Percentiles rank a stretch among this genome's conserved stretches.
These are phyloP conservation scores for Lentinus brumalis DNA, from an alignment of 768 basidiomycete genomes.

Conservation along the genomic window DNA sequence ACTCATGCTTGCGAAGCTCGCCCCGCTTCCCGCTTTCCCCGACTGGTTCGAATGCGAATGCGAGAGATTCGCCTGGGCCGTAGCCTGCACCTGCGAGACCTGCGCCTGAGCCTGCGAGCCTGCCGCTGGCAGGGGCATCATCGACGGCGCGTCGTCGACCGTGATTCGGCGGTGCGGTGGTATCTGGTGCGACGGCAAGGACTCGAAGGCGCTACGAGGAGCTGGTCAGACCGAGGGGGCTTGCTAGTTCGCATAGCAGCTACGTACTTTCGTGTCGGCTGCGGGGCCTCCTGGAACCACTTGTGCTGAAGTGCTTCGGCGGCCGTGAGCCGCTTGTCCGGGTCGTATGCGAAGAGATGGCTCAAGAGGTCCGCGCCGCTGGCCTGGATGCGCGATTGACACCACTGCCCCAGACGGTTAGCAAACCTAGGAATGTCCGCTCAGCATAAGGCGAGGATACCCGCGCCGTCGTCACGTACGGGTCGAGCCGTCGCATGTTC, in stretches of 20 bases:
- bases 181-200: constrained; percentile 60
- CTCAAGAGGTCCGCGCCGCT: constrained; percentile 83
- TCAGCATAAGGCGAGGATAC: neutral
- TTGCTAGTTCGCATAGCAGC: neutral
- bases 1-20: constrained; percentile 65
- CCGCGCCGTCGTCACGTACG: constrained; percentile 43
- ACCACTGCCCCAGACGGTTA: constrained; percentile 78
- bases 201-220: constrained; percentile 67
- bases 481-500: constrained; percentile 78
- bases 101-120: constrained; percentile 44
- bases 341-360: constrained; percentile 88
- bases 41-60: constrained; percentile 34
- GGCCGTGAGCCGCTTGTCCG: constrained; percentile 82
- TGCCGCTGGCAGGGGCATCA: constrained; percentile 65
- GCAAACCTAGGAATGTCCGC: constrained; percentile 45
- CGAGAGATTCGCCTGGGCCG: constrained; percentile 48
- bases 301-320: constrained; percentile 78
- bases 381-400: constrained; percentile 59
- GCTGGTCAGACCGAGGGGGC: neutral
- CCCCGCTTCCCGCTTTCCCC: constrained; percentile 45
- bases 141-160: constrained; percentile 88
- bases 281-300: constrained; percentile 93
- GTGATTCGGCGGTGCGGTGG: constrained; percentile 90
- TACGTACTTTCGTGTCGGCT: constrained; percentile 81
- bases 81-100: constrained; percentile 40